Evolutionary conservation across 164 flowering plant species (phyloP).

Genomic region (Liriodendron chinense): DNA sequence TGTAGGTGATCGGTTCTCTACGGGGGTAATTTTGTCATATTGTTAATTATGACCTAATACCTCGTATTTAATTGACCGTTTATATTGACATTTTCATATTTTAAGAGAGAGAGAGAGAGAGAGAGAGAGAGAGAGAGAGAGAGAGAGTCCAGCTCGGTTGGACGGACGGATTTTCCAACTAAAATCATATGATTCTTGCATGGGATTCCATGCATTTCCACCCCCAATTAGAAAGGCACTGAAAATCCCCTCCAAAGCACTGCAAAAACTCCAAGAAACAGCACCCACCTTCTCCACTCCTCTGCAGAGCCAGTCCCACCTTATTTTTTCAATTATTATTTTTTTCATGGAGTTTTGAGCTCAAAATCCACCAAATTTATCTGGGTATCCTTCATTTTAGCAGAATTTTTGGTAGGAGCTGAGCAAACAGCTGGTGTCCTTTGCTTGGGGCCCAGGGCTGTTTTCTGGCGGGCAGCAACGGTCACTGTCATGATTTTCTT

Average conservation of each 20-base stretch:
- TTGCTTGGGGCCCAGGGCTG: slow-evolving; percentile 18
- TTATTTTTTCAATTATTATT: slow-evolving; percentile 2
- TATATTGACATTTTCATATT: neutral
- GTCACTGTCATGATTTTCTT: slow-evolving; percentile 49
- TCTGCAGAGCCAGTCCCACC: neutral
- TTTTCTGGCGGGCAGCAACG: slow-evolving; percentile 50
- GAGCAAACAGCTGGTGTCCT: slow-evolving; percentile 6
- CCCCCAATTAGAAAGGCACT: slow-evolving; percentile 4
- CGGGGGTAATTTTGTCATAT: too few relatives aligned
- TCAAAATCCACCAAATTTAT: neutral
- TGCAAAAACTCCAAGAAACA: slow-evolving; percentile 9
- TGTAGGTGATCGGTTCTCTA: too few relatives aligned
- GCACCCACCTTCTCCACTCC: neutral
- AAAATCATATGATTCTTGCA: slow-evolving; percentile 1
- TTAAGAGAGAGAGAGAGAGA: neutral
- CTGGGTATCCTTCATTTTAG: slow-evolving; percentile 18
- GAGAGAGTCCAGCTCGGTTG: neutral
- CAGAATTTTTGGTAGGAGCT: slow-evolving; percentile 7
- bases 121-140: neutral
- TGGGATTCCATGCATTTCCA: slow-evolving; percentile 15
- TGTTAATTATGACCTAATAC: too few relatives aligned
- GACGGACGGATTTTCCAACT: slow-evolving; percentile 6
- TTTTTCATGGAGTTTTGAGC: slow-evolving; percentile 15
- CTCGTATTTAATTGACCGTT: too few relatives aligned
- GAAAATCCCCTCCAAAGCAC: neutral